Percentiles rank a stretch among this genome's conserved stretches.
Conservation (phyloP, 148 eudicot species). For the Nyssa sinensis region DNA sequence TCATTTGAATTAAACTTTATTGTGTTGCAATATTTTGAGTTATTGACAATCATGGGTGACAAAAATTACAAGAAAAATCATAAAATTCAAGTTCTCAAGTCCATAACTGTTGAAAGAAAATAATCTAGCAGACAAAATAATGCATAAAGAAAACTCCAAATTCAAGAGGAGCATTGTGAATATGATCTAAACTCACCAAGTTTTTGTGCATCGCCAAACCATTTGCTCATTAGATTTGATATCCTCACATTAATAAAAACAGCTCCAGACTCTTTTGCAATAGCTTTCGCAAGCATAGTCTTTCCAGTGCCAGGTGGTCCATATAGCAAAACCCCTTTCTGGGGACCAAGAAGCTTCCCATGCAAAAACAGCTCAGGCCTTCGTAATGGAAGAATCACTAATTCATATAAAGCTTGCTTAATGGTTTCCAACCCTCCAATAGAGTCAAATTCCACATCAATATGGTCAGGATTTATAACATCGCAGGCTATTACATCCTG, state of each 20-base stretch:
- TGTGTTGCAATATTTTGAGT: background rate
- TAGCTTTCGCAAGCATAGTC: slow-evolving; percentile 99
- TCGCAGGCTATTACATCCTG: slow-evolving; percentile 95
- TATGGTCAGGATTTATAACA: slow-evolving; percentile 88
- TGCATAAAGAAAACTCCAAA: background rate
- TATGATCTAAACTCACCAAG: slow-evolving; percentile 56
- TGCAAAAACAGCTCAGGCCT: slow-evolving; percentile 84
- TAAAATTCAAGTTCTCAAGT: background rate
- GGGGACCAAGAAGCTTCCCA: slow-evolving; percentile 93
- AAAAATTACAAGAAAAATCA: background rate
- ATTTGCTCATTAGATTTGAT: slow-evolving; percentile 95
- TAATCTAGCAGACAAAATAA: background rate
- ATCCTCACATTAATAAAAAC: slow-evolving; percentile 91
- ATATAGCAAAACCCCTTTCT: slow-evolving; percentile 86
- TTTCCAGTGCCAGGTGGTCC: slow-evolving; percentile 99
- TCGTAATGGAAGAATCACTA: slow-evolving; percentile 85
- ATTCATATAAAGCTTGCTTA: slow-evolving; percentile 70
- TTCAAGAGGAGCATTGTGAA: background rate
- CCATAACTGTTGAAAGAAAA: background rate
- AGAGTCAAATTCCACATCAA: slow-evolving; percentile 73
- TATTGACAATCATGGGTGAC: background rate
- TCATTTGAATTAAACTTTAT: too few species aligned
- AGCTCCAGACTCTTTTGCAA: slow-evolving; percentile 97
- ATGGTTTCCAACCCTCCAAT: slow-evolving; percentile 88
- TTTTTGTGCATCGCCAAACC: slow-evolving; percentile 98